phyloP scores from a whole-genome alignment of 345 rosid species.

The Laguncularia racemosa region DNA sequence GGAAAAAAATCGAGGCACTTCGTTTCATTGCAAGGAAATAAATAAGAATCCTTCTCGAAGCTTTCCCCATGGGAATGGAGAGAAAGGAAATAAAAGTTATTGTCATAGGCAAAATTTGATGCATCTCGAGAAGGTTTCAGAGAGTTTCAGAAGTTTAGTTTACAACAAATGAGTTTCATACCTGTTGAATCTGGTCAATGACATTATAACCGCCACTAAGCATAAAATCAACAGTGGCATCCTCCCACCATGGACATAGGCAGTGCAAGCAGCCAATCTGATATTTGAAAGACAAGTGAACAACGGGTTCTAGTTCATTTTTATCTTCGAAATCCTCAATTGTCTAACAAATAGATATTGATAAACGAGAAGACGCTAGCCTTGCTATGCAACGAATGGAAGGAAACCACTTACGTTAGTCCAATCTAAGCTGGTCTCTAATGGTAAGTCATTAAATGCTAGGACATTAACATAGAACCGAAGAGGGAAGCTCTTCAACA shows the following conservation, averaged over 20 bases:
- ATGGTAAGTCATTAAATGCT: constrained; percentile 44
- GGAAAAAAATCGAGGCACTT: no score
- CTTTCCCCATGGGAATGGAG: no score
- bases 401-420: constrained; percentile 47
- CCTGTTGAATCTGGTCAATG: constrained; percentile 50
- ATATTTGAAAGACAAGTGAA: constrained; percentile 2
- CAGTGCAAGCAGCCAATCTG: constrained; percentile 91
- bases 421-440: constrained; percentile 66
- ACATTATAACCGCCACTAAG: constrained; percentile 80
- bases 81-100: no score
- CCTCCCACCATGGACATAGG: constrained; percentile 87
- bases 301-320: background rate
- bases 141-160: no score
- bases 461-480: constrained; percentile 52
- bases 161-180: constrained; percentile 6
- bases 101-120: no score
- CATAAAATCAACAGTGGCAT: constrained; percentile 83
- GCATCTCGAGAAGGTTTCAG: no score
- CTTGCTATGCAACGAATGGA: background rate
- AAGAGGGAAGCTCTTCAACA: constrained; percentile 71
- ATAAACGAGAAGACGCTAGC: background rate
- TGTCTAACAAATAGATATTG: background rate
- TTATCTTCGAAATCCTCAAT: background rate
- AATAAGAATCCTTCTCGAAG: no score
- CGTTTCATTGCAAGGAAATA: no score